phyloP scores from a whole-genome alignment of 2,329 filamentous ascomycete genomes.

The Aspergillus sp. region DNA sequence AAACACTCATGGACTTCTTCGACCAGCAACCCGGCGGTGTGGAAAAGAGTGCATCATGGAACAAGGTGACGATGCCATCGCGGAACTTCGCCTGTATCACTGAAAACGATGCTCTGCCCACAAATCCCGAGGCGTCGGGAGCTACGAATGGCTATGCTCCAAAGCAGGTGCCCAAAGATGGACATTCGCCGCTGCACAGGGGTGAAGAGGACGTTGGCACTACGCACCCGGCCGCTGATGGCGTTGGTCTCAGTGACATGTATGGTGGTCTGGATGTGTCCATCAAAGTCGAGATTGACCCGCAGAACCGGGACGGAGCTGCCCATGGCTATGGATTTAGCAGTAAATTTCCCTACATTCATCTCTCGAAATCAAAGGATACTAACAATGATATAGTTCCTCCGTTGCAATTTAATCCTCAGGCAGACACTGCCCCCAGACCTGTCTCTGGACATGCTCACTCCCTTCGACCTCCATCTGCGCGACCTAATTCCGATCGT shows the following conservation, averaged over 20 bases:
- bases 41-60: conserved; percentile 62
- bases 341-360: conserved; percentile 29
- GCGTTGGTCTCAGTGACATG: conserved; percentile 32
- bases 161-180: conserved; percentile 47
- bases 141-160: conserved; percentile 21
- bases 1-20: conserved; percentile 58
- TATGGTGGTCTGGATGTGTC: conserved; percentile 40
- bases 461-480: conserved; percentile 6
- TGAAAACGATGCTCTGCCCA: conserved; percentile 36
- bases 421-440: conserved; percentile 5
- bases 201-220: conserved; percentile 78
- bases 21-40: conserved; percentile 52
- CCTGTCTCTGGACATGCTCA: conserved; percentile 7
- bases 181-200: conserved; percentile 63
- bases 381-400: conserved; percentile 13
- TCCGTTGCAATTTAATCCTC: conserved; percentile 9
- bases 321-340: conserved; percentile 45
- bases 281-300: conserved; percentile 43
- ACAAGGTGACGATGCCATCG: conserved; percentile 76
- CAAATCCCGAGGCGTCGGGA: conserved; percentile 15
- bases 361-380: background rate
- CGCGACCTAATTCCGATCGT: conserved; percentile 8
- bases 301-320: conserved; percentile 32
- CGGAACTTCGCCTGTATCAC: conserved; percentile 60
- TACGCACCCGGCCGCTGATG: conserved; percentile 62